Evolutionary conservation across 208 protist species (phyloP).

Genomic region (Porcisia deanei): DNA sequence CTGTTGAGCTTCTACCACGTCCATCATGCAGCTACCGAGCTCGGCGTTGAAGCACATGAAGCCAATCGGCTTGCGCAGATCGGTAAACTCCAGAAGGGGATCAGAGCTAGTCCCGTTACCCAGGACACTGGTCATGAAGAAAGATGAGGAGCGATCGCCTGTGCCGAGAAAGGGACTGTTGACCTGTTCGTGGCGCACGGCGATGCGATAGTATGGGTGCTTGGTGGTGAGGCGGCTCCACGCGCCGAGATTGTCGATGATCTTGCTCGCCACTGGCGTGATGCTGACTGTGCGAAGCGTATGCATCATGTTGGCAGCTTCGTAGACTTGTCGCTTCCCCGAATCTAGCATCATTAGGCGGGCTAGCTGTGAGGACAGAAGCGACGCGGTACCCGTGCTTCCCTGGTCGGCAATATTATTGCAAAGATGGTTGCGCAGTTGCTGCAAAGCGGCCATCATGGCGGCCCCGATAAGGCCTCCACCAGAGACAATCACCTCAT

Average conservation of each 20-base stretch:
- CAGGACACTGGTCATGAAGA: slow-evolving; percentile 57
- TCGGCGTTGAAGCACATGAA: slow-evolving; percentile 85
- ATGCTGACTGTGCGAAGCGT: slow-evolving; percentile 78
- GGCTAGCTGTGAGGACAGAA: slow-evolving; percentile 37
- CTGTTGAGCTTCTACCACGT: slow-evolving; percentile 60
- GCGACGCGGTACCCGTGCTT: not conserved
- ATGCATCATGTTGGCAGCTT: slow-evolving; percentile 68
- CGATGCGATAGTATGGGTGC: slow-evolving; percentile 88
- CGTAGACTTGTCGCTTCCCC: slow-evolving; percentile 45
- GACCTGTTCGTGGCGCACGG: slow-evolving; percentile 79
- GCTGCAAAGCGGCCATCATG: slow-evolving; percentile 71
- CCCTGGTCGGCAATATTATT: not conserved
- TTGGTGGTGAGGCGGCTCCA: slow-evolving; percentile 75
- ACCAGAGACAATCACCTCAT: slow-evolving; percentile 79
- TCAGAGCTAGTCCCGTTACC: slow-evolving; percentile 45
- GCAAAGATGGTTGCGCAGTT: slow-evolving; percentile 54
- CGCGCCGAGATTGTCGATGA: slow-evolving; percentile 75
- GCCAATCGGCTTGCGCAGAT: slow-evolving; percentile 77
- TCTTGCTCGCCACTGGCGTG: slow-evolving; percentile 81
- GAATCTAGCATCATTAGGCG: slow-evolving; percentile 69
- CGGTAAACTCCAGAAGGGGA: slow-evolving; percentile 79
- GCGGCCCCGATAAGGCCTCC: slow-evolving; percentile 76
- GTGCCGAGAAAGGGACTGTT: slow-evolving; percentile 59
- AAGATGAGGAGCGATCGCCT: slow-evolving; percentile 42
- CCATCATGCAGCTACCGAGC: slow-evolving; percentile 61